A percentile compares a stretch with the other conserved stretches of the same genome.
Evolutionary conservation across 768 basidiomycete genomes (phyloP).

Genomic region (Leucosporidium creatinivorum): DNA sequence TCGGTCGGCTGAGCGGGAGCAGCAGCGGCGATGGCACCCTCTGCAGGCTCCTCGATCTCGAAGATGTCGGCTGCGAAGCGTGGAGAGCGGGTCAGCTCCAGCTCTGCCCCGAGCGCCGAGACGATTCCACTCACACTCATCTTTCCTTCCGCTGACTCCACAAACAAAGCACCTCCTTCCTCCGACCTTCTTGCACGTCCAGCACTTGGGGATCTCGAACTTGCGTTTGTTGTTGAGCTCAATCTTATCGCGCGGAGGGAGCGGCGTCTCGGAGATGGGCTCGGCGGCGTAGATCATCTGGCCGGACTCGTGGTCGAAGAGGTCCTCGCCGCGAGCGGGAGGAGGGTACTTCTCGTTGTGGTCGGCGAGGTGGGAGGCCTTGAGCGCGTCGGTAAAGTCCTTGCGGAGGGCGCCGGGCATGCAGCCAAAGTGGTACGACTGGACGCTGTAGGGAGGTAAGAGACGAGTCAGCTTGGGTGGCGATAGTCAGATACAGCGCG

Average conservation of each 20-base stretch:
- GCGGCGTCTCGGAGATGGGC: background rate
- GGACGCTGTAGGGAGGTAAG: conserved; percentile 7
- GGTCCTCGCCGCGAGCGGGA: background rate
- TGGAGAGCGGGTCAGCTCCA: background rate
- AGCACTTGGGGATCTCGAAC: conserved; percentile 26
- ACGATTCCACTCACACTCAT: conserved; percentile 10
- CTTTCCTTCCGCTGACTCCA: conserved; percentile 5
- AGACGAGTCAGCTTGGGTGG: too few species aligned
- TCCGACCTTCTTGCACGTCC: conserved; percentile 23
- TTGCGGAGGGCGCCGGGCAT: conserved; percentile 9
- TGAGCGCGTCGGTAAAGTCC: conserved; percentile 8
- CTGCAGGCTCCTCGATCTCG: background rate
- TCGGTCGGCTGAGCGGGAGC: background rate
- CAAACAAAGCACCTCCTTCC: conserved; percentile 32
- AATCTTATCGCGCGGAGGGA: conserved; percentile 3
- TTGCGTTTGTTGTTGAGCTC: conserved; percentile 21
- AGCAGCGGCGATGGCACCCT: background rate
- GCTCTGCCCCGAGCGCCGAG: too few species aligned
- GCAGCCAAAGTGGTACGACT: conserved; percentile 24
- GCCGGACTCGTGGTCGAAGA: background rate
- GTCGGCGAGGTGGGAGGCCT: conserved; percentile 11
- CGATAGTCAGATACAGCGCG: background rate
- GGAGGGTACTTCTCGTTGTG: background rate
- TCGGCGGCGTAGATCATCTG: background rate
- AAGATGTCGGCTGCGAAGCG: conserved; percentile 4